A percentile compares a stretch with the other conserved stretches of the same genome.
phyloP scores from a whole-genome alignment of 208 protist species.

The Acanthamoeba sp. region DNA sequence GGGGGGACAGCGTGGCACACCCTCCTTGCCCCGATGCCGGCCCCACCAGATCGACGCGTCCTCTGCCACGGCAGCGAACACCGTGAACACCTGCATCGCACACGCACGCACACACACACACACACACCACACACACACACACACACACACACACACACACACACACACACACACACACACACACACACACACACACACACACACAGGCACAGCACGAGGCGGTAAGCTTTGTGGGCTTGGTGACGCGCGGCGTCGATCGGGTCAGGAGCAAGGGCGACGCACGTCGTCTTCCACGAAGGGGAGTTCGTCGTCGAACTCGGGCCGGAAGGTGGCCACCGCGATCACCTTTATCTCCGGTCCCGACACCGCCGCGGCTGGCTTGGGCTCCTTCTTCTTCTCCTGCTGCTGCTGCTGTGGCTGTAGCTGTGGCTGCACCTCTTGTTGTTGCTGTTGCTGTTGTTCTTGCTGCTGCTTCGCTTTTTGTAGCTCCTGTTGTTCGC shows the following conservation, averaged over 20 bases:
- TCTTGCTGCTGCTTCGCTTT: background rate
- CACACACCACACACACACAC: no score
- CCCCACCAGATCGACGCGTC: conserved; percentile 12
- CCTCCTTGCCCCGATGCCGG: background rate
- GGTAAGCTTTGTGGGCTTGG: no score
- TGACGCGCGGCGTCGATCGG: no score
- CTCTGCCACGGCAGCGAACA: background rate
- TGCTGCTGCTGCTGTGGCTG: background rate
- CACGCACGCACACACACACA: no score
- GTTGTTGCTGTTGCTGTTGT: background rate
- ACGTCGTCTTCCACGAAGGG: background rate
- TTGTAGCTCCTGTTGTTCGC: background rate
- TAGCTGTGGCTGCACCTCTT: background rate
- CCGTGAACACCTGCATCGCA: background rate
- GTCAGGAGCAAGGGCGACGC: no score
- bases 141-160: no score
- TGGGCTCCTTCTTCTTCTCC: background rate
- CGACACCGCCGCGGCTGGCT: background rate
- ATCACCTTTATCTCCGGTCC: background rate
- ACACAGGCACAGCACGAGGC: no score
- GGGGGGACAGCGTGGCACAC: background rate
- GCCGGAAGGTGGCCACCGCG: background rate
- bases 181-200: no score
- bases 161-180: no score
- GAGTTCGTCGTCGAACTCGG: conserved; percentile 9